These are phyloP conservation scores for Lojkania enalia DNA, from an alignment of 2,329 filamentous ascomycete species.

Conservation along the genomic window DNA sequence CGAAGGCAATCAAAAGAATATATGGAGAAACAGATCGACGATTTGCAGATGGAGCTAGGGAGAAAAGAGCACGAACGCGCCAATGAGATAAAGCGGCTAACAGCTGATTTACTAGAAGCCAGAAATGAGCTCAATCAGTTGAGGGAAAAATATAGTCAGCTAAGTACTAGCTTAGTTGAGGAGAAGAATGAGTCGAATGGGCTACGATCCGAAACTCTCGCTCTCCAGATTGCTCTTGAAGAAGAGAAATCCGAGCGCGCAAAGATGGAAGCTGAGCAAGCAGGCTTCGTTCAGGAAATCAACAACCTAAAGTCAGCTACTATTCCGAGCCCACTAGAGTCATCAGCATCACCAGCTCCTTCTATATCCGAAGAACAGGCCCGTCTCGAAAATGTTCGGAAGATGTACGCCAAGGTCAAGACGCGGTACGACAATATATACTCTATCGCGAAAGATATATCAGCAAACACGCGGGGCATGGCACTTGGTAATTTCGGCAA, in stretches of 20 bases:
- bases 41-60: background rate
- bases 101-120: too few species aligned
- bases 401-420: conserved; percentile 24
- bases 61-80: background rate
- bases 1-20: background rate
- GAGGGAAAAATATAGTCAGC: too few species aligned
- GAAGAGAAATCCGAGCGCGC: too few species aligned
- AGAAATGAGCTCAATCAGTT: too few species aligned
- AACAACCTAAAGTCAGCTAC: too few species aligned
- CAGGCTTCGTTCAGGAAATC: too few species aligned
- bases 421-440: conserved; percentile 21
- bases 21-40: background rate
- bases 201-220: background rate
- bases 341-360: too few species aligned
- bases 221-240: background rate
- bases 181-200: background rate
- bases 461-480: conserved; percentile 16
- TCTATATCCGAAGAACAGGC: too few species aligned
- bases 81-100: too few species aligned
- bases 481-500: conserved; percentile 26
- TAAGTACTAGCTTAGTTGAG: background rate
- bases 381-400: conserved; percentile 25
- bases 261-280: too few species aligned
- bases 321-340: too few species aligned
- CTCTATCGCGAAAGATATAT: conserved; percentile 12